A percentile compares a stretch with the other conserved stretches of the same genome.
Evolutionary conservation across 2,329 filamentous ascomycete genomes (phyloP).

Genomic region (Exserohilum rostratum): DNA sequence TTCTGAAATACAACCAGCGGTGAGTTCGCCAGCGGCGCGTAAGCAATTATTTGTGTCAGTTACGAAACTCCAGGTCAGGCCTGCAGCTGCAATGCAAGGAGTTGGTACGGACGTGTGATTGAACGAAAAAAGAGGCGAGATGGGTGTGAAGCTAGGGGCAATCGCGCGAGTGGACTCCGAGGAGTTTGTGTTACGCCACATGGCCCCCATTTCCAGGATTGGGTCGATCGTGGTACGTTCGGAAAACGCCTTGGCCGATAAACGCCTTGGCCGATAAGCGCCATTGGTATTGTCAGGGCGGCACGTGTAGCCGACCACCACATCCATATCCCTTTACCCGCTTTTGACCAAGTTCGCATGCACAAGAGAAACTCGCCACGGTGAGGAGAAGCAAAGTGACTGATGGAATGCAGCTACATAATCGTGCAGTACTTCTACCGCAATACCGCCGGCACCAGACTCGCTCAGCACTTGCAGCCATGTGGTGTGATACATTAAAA

Average conservation of each 20-base stretch:
- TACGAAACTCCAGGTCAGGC: background rate
- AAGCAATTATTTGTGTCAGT: background rate
- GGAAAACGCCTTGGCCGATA: background rate
- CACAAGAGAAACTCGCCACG: no score
- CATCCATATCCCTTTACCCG: no score
- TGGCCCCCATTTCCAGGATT: background rate
- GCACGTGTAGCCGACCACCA: no score
- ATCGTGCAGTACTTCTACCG: background rate
- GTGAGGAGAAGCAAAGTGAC: no score
- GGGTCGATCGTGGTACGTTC: background rate
- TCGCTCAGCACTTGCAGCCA: background rate
- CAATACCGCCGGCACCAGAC: background rate
- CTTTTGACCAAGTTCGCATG: no score
- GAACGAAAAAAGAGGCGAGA: background rate
- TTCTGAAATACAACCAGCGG: constrained; percentile 1
- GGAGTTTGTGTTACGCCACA: background rate
- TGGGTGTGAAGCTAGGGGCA: constrained; percentile 2
- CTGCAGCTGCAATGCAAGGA: background rate
- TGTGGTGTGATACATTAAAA: background rate
- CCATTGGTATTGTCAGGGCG: no score
- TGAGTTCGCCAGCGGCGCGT: constrained; percentile 1
- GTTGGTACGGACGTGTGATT: background rate
- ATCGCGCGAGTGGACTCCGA: background rate
- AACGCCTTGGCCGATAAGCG: background rate
- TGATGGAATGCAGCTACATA: background rate